Base-by-base conservation (phyloP, 805 yeast species). In the Lipomyces kockii region DNA sequence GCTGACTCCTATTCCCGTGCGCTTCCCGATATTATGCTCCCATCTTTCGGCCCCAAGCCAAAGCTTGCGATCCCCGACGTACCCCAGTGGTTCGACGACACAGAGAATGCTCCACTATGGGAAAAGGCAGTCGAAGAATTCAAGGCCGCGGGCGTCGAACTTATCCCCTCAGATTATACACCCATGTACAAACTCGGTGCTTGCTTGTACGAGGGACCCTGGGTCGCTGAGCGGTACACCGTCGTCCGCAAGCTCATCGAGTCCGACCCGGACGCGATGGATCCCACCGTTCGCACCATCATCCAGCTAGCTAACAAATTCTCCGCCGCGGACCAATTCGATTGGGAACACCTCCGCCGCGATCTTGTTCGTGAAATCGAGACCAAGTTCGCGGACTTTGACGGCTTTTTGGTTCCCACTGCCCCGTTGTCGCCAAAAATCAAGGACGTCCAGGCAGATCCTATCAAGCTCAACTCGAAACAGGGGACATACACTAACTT, bases 401-500 rank as follows among this genome's bases (percentile, higher is more conserved):
- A 94, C 75, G 92, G 88, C 9, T 78, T 93, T 64, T 82, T 93
- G 51, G 94, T 94, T 37, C 99, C 99, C 64, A 94, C 98, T 4
- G 91, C 97, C 73, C 98, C 98, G 5, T 82, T 94, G 73, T 92
- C 90, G 74, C 98, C 98, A 61, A 86, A 92, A 12, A 85, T 93
- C 60, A 86, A 82, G 58, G 87, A 89, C 66, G 86, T 94, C 35
- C 85, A 81, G 68, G 80, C 83, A 3, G 97, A 93, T 76, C 98
- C 98, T 3, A 81, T 95, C 37, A 78, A 82, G 56, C 86, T 92
- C 73, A 94, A 94, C 82, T 90, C 98, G 5, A 83, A 83, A 75
- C 99, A 95, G 81, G 99, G 99, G 32, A 92, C 97, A 14, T 94
- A 97, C 89, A 94, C 98, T 37, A 94, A 94, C 80, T 95, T 95